A percentile compares a stretch with the other conserved stretches of the same genome.
Conservation (phyloP, 441 rosid species). For the Bocquillonia castaneifolia region DNA sequence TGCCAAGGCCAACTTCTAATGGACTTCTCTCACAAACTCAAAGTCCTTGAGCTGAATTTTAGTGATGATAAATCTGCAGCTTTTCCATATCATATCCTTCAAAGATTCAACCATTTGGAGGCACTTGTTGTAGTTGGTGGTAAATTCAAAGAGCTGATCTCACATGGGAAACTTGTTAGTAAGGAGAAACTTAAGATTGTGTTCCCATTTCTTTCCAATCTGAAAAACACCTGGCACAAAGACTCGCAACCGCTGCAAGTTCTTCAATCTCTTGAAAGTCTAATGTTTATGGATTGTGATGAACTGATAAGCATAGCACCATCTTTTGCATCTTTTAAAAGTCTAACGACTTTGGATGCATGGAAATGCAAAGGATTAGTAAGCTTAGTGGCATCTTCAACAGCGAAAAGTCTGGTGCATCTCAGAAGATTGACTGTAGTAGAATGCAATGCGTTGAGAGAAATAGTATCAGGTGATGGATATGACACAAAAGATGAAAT, state of each 20-base stretch:
- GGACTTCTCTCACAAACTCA: constrained; percentile 11
- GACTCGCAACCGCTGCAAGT: not conserved
- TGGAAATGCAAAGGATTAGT: not conserved
- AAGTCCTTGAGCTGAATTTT: constrained; percentile 8
- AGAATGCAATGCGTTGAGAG: constrained; percentile 38
- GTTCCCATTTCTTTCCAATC: accelerated
- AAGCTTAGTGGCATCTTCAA: constrained; percentile 10
- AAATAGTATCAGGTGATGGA: not conserved
- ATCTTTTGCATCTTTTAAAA: not conserved
- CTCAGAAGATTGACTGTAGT: constrained; percentile 60
- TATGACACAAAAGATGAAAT: not conserved
- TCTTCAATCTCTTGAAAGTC: not conserved
- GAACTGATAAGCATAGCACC: constrained; percentile 8
- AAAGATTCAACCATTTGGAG: constrained; percentile 22
- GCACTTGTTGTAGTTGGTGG: not conserved
- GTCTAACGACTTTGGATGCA: not conserved
- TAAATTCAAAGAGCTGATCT: constrained; percentile 17
- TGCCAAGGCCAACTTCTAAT: constrained; percentile 1
- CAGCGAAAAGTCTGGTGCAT: constrained; percentile 28
- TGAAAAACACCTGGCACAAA: constrained; percentile 3
- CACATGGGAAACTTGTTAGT: not conserved
- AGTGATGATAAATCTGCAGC: constrained; percentile 6
- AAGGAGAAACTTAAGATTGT: not conserved
- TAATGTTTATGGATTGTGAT: accelerated
- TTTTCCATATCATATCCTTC: constrained; percentile 21